Evolutionary conservation across 1,284 basidiomycete species (phyloP).

Genomic region (Volvariella volvacea): DNA sequence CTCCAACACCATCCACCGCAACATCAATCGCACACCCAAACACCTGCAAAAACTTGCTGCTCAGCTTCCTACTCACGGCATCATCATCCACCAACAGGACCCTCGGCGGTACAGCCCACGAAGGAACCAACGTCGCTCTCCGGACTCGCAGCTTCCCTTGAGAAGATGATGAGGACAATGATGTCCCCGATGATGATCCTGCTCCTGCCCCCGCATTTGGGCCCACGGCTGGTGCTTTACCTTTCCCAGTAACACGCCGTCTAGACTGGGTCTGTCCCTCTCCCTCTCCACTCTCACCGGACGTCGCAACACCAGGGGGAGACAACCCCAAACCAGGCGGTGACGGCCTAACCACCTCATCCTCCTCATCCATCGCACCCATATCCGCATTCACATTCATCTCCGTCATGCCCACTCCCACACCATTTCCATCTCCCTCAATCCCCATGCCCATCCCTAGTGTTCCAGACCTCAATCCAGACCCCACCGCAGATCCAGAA

Average conservation of each 20-base stretch:
- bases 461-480: too few relatives aligned
- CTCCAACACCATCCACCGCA: conserved; percentile 89
- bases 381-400: conserved; percentile 9
- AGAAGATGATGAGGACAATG: conserved; percentile 7
- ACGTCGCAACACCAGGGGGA: background rate
- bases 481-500: too few relatives aligned
- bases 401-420: background rate
- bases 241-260: too few relatives aligned
- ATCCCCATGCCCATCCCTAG: too few relatives aligned
- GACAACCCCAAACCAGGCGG: conserved; percentile 2
- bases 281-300: too few relatives aligned
- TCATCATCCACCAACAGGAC: conserved; percentile 96
- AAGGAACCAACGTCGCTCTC: conserved; percentile 70
- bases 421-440: too few relatives aligned
- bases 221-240: too few relatives aligned
- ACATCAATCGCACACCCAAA: conserved; percentile 95
- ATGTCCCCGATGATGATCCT: conserved; percentile 2
- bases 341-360: conserved; percentile 9
- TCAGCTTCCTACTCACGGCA: conserved; percentile 81
- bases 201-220: too few relatives aligned
- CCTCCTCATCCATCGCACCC: conserved; percentile 1
- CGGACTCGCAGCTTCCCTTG: conserved; percentile 52
- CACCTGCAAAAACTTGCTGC: conserved; percentile 91
- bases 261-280: too few relatives aligned
- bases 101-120: conserved; percentile 81